phyloP scores from a whole-genome alignment of 495 filamentous ascomycete species.

The Pyrenula aspistea region DNA sequence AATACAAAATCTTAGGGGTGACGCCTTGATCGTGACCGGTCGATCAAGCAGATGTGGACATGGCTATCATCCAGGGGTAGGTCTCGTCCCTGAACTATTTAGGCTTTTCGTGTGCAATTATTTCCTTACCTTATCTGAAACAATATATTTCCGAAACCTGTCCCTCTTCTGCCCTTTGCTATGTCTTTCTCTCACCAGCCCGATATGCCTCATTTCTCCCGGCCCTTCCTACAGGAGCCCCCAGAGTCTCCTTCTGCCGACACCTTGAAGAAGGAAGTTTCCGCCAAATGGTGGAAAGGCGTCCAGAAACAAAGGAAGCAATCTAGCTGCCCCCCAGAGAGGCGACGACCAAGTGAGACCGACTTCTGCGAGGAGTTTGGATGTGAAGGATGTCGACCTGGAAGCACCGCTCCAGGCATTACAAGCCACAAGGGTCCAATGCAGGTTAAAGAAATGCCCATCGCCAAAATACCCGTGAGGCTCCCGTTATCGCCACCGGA shows the following conservation, averaged over 20 bases:
- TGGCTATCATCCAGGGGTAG: neutral
- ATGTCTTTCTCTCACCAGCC: neutral
- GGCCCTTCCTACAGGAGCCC: neutral
- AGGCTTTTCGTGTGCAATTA: neutral
- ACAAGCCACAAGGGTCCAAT: neutral
- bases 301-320: neutral
- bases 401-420: neutral
- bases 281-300: neutral
- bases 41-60: no score
- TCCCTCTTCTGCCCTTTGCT: neutral
- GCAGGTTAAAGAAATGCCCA: neutral
- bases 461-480: neutral
- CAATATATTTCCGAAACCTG: neutral
- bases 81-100: neutral
- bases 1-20: neutral
- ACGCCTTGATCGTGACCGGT: neutral
- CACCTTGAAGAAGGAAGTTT: neutral
- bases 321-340: neutral
- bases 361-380: neutral
- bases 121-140: neutral
- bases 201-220: neutral
- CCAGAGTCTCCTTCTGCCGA: neutral
- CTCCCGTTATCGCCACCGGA: neutral
- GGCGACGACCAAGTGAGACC: neutral
- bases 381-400: neutral